Evolutionary conservation across 225 moss, liverwort and hornwort genomes (phyloP).

Genomic region (Polytrichum formosum): DNA sequence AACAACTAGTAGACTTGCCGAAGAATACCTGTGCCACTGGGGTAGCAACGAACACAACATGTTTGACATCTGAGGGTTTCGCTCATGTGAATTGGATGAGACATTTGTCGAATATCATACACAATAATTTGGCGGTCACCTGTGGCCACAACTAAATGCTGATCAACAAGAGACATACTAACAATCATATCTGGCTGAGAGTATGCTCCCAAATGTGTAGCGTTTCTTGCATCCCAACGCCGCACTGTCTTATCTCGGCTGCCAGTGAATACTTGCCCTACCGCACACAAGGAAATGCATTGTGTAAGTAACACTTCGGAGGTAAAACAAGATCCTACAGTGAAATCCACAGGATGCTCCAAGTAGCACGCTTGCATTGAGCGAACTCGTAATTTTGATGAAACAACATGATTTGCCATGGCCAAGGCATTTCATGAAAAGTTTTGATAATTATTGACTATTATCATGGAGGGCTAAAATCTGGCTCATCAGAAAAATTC

Average conservation of each 20-base stretch:
- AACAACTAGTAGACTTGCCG: neutral
- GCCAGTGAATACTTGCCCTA: constrained; percentile 85
- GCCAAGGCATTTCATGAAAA: too few relatives aligned
- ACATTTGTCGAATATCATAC: constrained; percentile 86
- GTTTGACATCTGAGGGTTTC: constrained; percentile 77
- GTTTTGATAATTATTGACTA: too few relatives aligned
- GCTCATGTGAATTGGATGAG: constrained; percentile 62
- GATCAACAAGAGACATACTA: constrained; percentile 81
- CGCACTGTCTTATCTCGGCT: constrained; percentile 94
- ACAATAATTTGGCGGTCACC: constrained; percentile 58
- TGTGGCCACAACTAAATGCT: constrained; percentile 79
- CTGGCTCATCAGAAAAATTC: too few relatives aligned
- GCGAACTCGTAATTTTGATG: too few relatives aligned
- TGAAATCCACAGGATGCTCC: neutral
- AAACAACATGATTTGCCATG: too few relatives aligned
- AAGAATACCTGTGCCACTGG: constrained; percentile 80
- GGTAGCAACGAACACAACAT: constrained; percentile 83
- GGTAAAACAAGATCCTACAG: neutral
- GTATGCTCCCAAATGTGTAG: constrained; percentile 51
- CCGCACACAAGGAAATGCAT: neutral
- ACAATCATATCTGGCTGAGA: constrained; percentile 65
- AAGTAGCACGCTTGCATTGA: too few relatives aligned
- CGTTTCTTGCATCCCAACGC: constrained; percentile 87
- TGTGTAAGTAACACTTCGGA: neutral
- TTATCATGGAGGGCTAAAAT: too few relatives aligned